Conservation (phyloP, 176 grass and related monocot species). For the Avena eriantha region DNA sequence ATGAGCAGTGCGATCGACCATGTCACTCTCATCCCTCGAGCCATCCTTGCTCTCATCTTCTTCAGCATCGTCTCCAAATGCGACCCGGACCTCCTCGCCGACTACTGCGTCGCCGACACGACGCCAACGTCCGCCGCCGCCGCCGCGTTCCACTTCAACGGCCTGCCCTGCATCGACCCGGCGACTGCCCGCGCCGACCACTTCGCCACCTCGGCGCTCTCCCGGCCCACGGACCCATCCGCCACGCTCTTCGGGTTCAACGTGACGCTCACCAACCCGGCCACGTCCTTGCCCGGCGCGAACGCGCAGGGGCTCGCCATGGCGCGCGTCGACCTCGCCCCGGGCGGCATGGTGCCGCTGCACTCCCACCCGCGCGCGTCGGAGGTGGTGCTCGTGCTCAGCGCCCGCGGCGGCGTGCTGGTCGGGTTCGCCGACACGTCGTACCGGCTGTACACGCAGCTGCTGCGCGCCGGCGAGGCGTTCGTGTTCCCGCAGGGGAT, state of each 20-base stretch:
- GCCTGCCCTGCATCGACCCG: conserved; percentile 66
- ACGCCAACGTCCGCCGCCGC: too few relatives aligned
- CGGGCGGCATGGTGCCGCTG: conserved; percentile 57
- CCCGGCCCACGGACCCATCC: conserved; percentile 23
- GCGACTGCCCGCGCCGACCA: conserved; percentile 42
- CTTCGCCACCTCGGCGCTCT: conserved; percentile 62
- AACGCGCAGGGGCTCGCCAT: conserved; percentile 69
- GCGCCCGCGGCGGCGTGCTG: conserved; percentile 42
- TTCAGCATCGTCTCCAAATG: conserved; percentile 12
- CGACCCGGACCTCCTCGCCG: conserved; percentile 65
- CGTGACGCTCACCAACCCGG: conserved; percentile 53
- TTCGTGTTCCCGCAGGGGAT: conserved; percentile 68
- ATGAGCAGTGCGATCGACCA: conserved; percentile 15
- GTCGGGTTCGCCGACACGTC: conserved; percentile 73
- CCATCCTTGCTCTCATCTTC: conserved; percentile 15
- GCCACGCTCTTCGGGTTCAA: conserved; percentile 51
- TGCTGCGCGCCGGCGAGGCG: conserved; percentile 63
- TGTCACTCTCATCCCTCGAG: not conserved
- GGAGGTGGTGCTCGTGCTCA: conserved; percentile 59
- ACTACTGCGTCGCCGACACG: conserved; percentile 53
- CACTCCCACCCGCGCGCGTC: conserved; percentile 74
- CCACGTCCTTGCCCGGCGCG: conserved; percentile 48
- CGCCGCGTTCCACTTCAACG: conserved; percentile 50
- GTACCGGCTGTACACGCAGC: conserved; percentile 68
- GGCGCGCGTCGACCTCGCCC: conserved; percentile 55